Conservation (phyloP, 108 stramenopile genomes). For the Skeletonema menzelii region DNA sequence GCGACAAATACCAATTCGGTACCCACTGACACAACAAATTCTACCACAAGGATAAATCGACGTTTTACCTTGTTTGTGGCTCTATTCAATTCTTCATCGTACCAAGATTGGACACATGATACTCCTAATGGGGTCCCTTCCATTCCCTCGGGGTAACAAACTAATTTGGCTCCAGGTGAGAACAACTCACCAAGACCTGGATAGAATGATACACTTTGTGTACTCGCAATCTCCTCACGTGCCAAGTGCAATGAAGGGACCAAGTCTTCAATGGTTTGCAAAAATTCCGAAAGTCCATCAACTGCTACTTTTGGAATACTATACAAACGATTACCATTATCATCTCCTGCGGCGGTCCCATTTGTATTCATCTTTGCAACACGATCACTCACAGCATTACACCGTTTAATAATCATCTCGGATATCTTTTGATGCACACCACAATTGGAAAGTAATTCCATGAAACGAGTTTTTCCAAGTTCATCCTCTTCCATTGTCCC, state of each 20-base stretch:
- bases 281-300: conserved; percentile 51
- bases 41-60: conserved; percentile 60
- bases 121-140: conserved; percentile 65
- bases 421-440: conserved; percentile 60
- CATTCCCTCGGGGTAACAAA: conserved; percentile 70
- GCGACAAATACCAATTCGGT: conserved; percentile 71
- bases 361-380: conserved; percentile 4
- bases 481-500: conserved; percentile 63
- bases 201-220: conserved; percentile 61
- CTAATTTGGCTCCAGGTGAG: conserved; percentile 53
- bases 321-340: conserved; percentile 11
- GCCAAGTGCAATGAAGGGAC: conserved; percentile 44
- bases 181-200: conserved; percentile 69
- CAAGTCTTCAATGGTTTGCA: conserved; percentile 47
- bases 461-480: conserved; percentile 59
- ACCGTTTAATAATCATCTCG: conserved; percentile 49
- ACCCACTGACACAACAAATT: conserved; percentile 64
- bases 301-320: conserved; percentile 53
- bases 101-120: conserved; percentile 68
- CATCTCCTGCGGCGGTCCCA: not conserved
- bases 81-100: conserved; percentile 62
- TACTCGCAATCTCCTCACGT: conserved; percentile 53
- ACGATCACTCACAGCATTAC: conserved; percentile 18
- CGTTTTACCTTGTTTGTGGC: conserved; percentile 66
- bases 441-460: conserved; percentile 66